Evolutionary conservation across 2,329 filamentous ascomycete species (phyloP).

Genomic region (Pseudogymnoascus destructans): DNA sequence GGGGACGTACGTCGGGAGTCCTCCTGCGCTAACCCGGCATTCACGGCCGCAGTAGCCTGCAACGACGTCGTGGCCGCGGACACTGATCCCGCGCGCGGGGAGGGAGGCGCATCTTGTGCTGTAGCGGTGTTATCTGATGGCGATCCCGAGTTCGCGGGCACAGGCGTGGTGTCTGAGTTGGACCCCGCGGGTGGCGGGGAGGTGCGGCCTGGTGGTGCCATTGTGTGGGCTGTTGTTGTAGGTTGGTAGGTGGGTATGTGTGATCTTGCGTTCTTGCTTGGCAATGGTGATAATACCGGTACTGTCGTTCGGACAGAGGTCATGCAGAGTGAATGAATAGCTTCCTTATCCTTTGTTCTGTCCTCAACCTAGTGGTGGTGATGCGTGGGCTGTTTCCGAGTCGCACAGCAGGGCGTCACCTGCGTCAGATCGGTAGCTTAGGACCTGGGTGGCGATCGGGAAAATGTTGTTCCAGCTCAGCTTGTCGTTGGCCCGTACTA

Average conservation of each 20-base stretch:
- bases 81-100: background rate
- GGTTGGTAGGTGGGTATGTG: slow-evolving; percentile 27
- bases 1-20: slow-evolving; percentile 39
- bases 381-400: background rate
- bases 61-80: slow-evolving; percentile 51
- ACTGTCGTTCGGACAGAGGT: background rate
- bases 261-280: background rate
- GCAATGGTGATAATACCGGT: background rate
- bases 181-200: background rate
- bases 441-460: background rate
- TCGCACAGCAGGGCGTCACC: background rate
- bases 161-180: background rate
- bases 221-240: slow-evolving; percentile 28
- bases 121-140: background rate
- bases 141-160: background rate
- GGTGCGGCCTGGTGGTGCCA: background rate
- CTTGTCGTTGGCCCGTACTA: background rate
- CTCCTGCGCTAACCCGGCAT: slow-evolving; percentile 59
- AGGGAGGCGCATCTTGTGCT: background rate
- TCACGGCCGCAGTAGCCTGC: slow-evolving; percentile 64
- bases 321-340: background rate
- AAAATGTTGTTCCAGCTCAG: background rate
- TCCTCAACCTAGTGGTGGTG: background rate
- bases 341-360: background rate
- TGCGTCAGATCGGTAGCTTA: background rate